Evolutionary conservation across 2,329 filamentous ascomycete genomes (phyloP).

Genomic region (Trichophyton simii): DNA sequence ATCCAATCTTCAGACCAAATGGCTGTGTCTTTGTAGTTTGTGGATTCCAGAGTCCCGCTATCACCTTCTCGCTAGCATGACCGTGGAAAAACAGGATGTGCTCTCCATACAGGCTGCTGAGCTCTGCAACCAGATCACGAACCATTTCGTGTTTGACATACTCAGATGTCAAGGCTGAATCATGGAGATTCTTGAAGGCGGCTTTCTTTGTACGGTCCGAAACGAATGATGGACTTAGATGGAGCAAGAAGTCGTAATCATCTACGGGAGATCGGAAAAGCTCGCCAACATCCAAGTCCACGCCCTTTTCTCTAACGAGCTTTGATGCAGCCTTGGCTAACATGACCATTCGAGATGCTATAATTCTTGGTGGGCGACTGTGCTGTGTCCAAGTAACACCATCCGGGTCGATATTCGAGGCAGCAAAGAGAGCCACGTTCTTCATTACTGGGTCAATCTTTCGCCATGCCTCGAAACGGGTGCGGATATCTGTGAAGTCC

Average conservation of each 20-base stretch:
- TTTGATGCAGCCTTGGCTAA: conserved; percentile 65
- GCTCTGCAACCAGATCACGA: conserved; percentile 51
- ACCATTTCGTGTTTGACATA: conserved; percentile 49
- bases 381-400: conserved; percentile 71
- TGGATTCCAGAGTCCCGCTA: conserved; percentile 57
- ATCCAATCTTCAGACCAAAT: conserved; percentile 28
- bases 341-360: conserved; percentile 69
- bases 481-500: conserved; percentile 51
- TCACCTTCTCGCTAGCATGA: conserved; percentile 41
- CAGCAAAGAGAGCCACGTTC: conserved; percentile 65
- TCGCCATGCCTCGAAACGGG: conserved; percentile 70
- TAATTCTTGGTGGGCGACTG: conserved; percentile 59
- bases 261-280: conserved; percentile 61
- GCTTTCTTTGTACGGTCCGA: conserved; percentile 19
- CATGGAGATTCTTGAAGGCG: conserved; percentile 69
- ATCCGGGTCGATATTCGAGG: conserved; percentile 62
- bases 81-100: conserved; percentile 72
- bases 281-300: conserved; percentile 41
- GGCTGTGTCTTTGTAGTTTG: conserved; percentile 20
- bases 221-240: conserved; percentile 47
- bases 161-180: conserved; percentile 30
- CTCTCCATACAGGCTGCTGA: conserved; percentile 54
- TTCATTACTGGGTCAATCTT: conserved; percentile 84
- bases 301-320: conserved; percentile 43
- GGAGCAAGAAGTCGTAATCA: conserved; percentile 81